phyloP scores from a whole-genome alignment of 805 yeast genomes.

The Candida khao-thaluensis region DNA sequence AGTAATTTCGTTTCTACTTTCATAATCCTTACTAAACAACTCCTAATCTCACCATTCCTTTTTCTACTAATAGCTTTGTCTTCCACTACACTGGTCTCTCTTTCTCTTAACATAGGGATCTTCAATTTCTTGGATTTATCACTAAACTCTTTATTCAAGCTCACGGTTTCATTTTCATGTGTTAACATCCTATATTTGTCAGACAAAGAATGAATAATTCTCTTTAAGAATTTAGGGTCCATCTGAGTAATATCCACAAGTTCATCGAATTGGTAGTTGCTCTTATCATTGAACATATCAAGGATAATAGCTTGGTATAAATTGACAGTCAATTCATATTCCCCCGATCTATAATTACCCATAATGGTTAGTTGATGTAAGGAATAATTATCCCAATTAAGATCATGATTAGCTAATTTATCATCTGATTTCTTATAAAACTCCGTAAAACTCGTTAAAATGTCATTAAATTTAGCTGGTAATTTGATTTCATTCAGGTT shows the following conservation, averaged over 20 bases:
- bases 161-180: conserved; percentile 14
- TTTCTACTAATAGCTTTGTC: conserved; percentile 18
- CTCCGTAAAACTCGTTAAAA: conserved; percentile 22
- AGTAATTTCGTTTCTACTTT: conserved; percentile 25
- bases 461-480: conserved; percentile 21
- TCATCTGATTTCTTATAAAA: conserved; percentile 21
- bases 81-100: conserved; percentile 11
- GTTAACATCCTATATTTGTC: conserved; percentile 32
- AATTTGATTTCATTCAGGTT: conserved; percentile 21
- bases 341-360: conserved; percentile 29
- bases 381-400: conserved; percentile 43
- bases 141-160: conserved; percentile 24
- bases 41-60: conserved; percentile 29
- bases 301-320: conserved; percentile 45
- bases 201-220: conserved; percentile 29
- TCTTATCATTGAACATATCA: conserved; percentile 33
- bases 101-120: conserved; percentile 30
- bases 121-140: conserved; percentile 29
- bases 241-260: conserved; percentile 30
- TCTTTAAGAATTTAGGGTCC: conserved; percentile 27
- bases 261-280: conserved; percentile 20
- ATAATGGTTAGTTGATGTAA: conserved; percentile 40
- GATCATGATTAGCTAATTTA: conserved; percentile 22
- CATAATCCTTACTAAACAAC: conserved; percentile 30
- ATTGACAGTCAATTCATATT: conserved; percentile 37